phyloP scores from a whole-genome alignment of 164 flowering plant genomes.

The Warburgia ugandensis region DNA sequence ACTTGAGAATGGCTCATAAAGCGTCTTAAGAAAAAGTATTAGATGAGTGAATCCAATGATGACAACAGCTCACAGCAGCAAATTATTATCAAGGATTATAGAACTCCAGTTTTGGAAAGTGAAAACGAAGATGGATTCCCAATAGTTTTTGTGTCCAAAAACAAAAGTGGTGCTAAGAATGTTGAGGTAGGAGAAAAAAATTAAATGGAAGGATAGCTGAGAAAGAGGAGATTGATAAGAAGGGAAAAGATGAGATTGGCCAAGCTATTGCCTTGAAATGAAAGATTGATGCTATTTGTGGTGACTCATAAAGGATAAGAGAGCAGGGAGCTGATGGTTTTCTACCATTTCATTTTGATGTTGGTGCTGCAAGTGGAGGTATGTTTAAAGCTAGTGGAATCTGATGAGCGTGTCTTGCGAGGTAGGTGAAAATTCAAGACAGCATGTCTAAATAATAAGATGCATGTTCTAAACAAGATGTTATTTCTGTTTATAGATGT shows the following conservation, averaged over 20 bases:
- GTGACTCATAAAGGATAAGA: too few relatives aligned
- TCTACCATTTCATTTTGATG: too few relatives aligned
- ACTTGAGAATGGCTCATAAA: background rate
- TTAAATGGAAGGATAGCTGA: too few relatives aligned
- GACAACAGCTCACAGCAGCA: constrained; percentile 25
- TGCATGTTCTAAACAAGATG: too few relatives aligned
- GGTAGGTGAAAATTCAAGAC: too few relatives aligned
- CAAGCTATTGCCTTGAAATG: background rate
- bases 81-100: constrained; percentile 35
- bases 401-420: too few relatives aligned
- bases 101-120: constrained; percentile 41
- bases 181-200: constrained; percentile 12
- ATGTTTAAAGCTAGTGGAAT: too few relatives aligned
- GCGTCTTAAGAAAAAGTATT: constrained; percentile 6
- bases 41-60: constrained; percentile 14
- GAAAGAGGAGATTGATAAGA: constrained; percentile 29
- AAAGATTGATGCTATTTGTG: constrained; percentile 3
- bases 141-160: constrained; percentile 16
- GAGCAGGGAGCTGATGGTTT: too few relatives aligned
- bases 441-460: too few relatives aligned
- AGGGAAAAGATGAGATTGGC: background rate
- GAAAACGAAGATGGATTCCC: constrained; percentile 99
- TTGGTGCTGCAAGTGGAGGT: too few relatives aligned
- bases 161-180: constrained; percentile 14
- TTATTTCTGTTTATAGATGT: too few relatives aligned